Evolutionary conservation across 768 basidiomycete genomes (phyloP).

Genomic region (Mycena polygramma): DNA sequence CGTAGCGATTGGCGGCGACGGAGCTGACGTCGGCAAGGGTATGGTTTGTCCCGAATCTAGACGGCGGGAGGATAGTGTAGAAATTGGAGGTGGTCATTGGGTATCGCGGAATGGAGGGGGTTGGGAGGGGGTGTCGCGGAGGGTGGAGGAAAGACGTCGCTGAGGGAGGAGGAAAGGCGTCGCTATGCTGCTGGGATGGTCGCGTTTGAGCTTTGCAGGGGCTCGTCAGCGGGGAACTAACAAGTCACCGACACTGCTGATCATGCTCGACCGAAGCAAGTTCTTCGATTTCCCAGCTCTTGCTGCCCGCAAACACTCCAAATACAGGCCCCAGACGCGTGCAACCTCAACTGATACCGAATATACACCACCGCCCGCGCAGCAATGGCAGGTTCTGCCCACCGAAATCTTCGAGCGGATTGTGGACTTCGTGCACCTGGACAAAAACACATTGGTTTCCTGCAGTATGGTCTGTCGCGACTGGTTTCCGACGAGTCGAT

Average conservation of each 20-base stretch:
- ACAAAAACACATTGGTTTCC: slow-evolving; percentile 33
- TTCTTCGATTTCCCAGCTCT: slow-evolving; percentile 27
- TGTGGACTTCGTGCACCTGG: slow-evolving; percentile 38
- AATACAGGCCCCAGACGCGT: slow-evolving; percentile 10
- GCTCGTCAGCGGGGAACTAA: slow-evolving; percentile 10
- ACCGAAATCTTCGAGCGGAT: slow-evolving; percentile 39
- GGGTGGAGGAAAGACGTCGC: no score
- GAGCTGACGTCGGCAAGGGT: background rate
- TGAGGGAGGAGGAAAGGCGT: background rate
- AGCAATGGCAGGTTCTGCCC: slow-evolving; percentile 25
- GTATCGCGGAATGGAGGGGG: background rate
- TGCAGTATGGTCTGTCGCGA: slow-evolving; percentile 36
- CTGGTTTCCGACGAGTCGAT: slow-evolving; percentile 38
- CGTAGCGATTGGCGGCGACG: background rate
- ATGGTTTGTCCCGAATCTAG: background rate
- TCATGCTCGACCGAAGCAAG: slow-evolving; percentile 19
- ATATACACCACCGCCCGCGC: slow-evolving; percentile 1
- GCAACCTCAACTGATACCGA: background rate
- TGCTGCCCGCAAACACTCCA: slow-evolving; percentile 16
- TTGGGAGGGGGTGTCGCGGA: no score
- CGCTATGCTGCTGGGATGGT: background rate
- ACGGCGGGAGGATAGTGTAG: slow-evolving; percentile 5
- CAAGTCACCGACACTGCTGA: background rate
- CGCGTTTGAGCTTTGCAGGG: background rate
- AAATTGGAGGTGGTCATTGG: background rate